phyloP scores from a whole-genome alignment of 148 eudicot genomes.

The Cornus florida region DNA sequence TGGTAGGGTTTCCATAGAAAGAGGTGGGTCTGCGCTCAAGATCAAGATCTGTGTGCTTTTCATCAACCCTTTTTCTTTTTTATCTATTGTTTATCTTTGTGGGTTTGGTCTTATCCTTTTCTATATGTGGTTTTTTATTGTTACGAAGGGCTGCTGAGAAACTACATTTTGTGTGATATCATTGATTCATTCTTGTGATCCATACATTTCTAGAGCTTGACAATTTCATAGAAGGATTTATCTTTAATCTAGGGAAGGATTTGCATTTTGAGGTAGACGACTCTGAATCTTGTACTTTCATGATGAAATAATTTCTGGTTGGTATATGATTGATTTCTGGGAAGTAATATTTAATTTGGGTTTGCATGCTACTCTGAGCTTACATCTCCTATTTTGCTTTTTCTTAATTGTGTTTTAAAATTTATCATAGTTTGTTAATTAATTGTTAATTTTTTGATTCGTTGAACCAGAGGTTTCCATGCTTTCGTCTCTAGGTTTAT shows the following conservation, averaged over 20 bases:
- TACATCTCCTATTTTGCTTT: not conserved
- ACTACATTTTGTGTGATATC: constrained; percentile 29
- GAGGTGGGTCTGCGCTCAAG: constrained; percentile 45
- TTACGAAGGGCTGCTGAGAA: constrained; percentile 12
- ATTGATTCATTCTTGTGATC: constrained; percentile 4
- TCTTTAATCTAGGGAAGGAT: constrained; percentile 9
- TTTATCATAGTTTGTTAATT: not conserved
- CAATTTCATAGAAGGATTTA: not conserved
- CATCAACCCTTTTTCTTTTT: constrained; percentile 33
- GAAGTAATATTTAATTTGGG: constrained; percentile 13
- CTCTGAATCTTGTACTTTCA: not conserved
- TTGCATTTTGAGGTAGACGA: constrained; percentile 12
- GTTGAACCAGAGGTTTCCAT: not conserved
- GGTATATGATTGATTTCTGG: constrained; percentile 13
- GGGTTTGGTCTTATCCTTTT: constrained; percentile 37
- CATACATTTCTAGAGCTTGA: not conserved
- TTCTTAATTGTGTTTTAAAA: not conserved
- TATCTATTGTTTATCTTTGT: constrained; percentile 21
- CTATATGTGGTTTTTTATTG: constrained; percentile 32
- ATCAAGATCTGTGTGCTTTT: constrained; percentile 44
- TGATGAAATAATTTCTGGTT: constrained; percentile 3
- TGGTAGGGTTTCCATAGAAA: constrained; percentile 37
- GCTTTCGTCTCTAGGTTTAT: not conserved
- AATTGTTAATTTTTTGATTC: not conserved
- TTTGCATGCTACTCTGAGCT: constrained; percentile 19